Conservation (phyloP, 2,329 filamentous ascomycete species). For the Diaporthe batatas region DNA sequence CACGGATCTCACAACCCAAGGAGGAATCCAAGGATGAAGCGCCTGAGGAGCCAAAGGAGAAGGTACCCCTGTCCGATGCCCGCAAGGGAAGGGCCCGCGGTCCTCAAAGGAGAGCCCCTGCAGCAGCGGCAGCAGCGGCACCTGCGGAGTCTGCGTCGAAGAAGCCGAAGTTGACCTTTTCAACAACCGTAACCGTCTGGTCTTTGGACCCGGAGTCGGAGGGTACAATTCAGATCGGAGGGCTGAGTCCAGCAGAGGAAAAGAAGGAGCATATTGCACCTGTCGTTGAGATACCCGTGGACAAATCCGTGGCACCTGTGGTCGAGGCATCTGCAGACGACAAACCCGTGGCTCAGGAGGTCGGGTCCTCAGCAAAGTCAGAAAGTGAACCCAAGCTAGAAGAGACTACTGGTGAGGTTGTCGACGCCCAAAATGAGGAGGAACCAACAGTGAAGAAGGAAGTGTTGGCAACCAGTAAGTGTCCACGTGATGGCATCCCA, state of each 20-base stretch:
- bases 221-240: slow-evolving; percentile 54
- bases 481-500: neutral
- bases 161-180: slow-evolving; percentile 61
- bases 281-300: neutral
- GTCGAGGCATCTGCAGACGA: slow-evolving; percentile 29
- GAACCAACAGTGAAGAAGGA: slow-evolving; percentile 39
- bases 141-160: slow-evolving; percentile 48
- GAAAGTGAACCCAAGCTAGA: slow-evolving; percentile 33
- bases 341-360: slow-evolving; percentile 27
- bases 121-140: slow-evolving; percentile 49
- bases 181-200: slow-evolving; percentile 62
- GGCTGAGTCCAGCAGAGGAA: neutral
- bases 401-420: slow-evolving; percentile 33
- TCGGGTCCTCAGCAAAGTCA: neutral
- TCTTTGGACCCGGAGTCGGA: slow-evolving; percentile 66
- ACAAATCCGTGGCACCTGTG: slow-evolving; percentile 35
- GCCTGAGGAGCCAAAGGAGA: slow-evolving; percentile 72
- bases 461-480: slow-evolving; percentile 43
- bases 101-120: slow-evolving; percentile 71
- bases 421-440: slow-evolving; percentile 41
- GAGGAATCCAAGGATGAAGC: slow-evolving; percentile 74
- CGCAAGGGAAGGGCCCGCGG: slow-evolving; percentile 92
- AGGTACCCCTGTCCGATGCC: slow-evolving; percentile 86
- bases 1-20: slow-evolving; percentile 75
- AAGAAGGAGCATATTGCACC: slow-evolving; percentile 38